Evolutionary conservation across 331 rosid species (phyloP).

Genomic region (Malus hybrid): DNA sequence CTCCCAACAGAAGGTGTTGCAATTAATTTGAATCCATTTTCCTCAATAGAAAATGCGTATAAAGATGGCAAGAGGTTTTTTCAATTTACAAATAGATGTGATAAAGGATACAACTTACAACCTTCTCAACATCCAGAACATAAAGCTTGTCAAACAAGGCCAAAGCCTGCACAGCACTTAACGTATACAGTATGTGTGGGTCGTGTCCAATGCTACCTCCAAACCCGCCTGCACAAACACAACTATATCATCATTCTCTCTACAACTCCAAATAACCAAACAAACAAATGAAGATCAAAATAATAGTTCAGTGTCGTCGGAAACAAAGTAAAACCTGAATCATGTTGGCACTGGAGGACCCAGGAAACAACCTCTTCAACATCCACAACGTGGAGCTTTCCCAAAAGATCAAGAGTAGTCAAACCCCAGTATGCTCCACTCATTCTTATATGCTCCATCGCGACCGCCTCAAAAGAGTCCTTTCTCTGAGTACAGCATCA

Average conservation of each 20-base stretch:
- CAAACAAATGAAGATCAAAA: background rate
- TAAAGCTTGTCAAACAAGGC: slow-evolving; percentile 65
- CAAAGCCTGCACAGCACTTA: slow-evolving; percentile 77
- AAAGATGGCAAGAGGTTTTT: background rate
- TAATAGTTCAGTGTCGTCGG: background rate
- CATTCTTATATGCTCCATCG: slow-evolving; percentile 65
- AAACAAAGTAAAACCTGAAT: slow-evolving; percentile 35
- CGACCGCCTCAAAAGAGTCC: slow-evolving; percentile 53
- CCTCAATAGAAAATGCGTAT: background rate
- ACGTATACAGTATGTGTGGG: slow-evolving; percentile 65
- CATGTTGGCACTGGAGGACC: slow-evolving; percentile 66
- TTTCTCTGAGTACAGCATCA: slow-evolving; percentile 31
- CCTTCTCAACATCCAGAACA: slow-evolving; percentile 52
- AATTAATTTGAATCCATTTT: background rate
- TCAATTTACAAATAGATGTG: background rate
- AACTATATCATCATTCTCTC: background rate
- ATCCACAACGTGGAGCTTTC: slow-evolving; percentile 50
- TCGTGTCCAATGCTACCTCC: slow-evolving; percentile 82
- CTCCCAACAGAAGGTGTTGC: background rate
- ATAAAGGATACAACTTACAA: slow-evolving; percentile 78
- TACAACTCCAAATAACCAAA: background rate
- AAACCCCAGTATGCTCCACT: slow-evolving; percentile 73
- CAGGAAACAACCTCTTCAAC: slow-evolving; percentile 63
- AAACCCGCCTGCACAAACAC: slow-evolving; percentile 59
- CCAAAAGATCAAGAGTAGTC: slow-evolving; percentile 46